These are phyloP conservation scores for Smittium mucronatum DNA, from an alignment of 371 early-diverging fungal genomes.

Conservation along the genomic window DNA sequence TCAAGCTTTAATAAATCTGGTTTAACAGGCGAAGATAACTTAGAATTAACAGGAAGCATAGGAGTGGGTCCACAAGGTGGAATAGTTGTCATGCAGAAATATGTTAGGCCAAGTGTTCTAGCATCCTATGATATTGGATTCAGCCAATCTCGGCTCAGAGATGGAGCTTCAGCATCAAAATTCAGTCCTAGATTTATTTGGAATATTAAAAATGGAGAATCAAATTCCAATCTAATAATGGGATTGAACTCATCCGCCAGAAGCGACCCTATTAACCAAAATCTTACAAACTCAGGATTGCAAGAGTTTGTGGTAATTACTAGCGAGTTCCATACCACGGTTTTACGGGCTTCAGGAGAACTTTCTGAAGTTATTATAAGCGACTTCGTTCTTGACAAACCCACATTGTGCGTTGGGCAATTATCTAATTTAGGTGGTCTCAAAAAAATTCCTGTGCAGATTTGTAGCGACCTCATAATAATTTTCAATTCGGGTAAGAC, in stretches of 20 bases:
- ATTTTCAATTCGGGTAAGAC: slow-evolving; percentile 36
- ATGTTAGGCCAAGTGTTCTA: slow-evolving; percentile 57
- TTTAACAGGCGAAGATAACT: slow-evolving; percentile 22
- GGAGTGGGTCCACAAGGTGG: slow-evolving; percentile 62
- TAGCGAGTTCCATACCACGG: slow-evolving; percentile 33
- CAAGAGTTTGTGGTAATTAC: slow-evolving; percentile 20
- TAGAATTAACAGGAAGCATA: slow-evolving; percentile 70
- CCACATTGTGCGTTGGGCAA: slow-evolving; percentile 60
- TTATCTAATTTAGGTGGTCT: slow-evolving; percentile 38
- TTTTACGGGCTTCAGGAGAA: slow-evolving; percentile 71
- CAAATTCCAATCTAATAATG: background rate
- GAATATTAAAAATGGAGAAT: background rate
- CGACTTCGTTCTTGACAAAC: slow-evolving; percentile 60
- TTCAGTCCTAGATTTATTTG: background rate
- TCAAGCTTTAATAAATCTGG: background rate
- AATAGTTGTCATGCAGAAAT: slow-evolving; percentile 65
- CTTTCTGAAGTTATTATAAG: slow-evolving; percentile 59
- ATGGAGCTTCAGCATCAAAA: background rate
- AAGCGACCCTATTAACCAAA: background rate
- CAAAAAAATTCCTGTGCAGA: slow-evolving; percentile 67
- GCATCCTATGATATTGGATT: slow-evolving; percentile 54
- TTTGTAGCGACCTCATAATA: slow-evolving; percentile 47
- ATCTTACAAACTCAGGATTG: background rate
- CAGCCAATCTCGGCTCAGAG: slow-evolving; percentile 33
- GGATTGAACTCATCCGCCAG: background rate